Conservation (phyloP, 371 early-diverging fungal genomes). For the Syncephalastrum monosporum region DNA sequence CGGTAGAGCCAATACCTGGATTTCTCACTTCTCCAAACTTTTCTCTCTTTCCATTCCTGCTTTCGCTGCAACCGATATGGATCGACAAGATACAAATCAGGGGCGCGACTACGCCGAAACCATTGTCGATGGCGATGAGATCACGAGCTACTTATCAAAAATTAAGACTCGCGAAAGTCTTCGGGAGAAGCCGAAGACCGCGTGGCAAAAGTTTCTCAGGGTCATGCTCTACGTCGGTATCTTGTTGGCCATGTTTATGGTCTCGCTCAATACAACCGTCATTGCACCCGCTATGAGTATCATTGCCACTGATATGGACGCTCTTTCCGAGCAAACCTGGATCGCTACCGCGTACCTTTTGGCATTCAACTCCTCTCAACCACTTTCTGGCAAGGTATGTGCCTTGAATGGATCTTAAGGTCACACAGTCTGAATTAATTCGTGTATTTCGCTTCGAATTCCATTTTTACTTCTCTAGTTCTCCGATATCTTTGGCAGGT, state of each 20-base stretch:
- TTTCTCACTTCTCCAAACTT: too few species aligned
- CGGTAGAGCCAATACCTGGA: too few species aligned
- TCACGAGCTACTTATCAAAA: too few species aligned
- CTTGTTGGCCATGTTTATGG: conserved; percentile 65
- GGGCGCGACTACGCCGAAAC: too few species aligned
- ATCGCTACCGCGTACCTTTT: conserved; percentile 45
- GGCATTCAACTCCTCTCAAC: conserved; percentile 54
- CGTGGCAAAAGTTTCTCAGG: too few species aligned
- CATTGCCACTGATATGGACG: conserved; percentile 15
- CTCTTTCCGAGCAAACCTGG: conserved; percentile 21
- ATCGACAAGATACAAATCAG: too few species aligned
- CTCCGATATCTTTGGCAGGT: conserved; percentile 20
- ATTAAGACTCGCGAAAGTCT: too few species aligned
- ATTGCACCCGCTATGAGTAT: conserved; percentile 50
- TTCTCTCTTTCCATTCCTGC: too few species aligned
- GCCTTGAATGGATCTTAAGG: background rate
- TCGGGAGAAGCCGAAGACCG: too few species aligned
- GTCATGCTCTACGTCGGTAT: conserved; percentile 17
- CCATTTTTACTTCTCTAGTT: conserved; percentile 8
- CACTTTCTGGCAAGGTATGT: conserved; percentile 56
- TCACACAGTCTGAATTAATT: background rate
- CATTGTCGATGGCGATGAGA: too few species aligned
- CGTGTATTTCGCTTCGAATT: background rate
- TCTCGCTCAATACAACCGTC: conserved; percentile 75
- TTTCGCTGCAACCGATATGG: too few species aligned